Evolutionary conservation across 139 green algal species (phyloP).

Genomic region (Chlamydomonas sp.): DNA sequence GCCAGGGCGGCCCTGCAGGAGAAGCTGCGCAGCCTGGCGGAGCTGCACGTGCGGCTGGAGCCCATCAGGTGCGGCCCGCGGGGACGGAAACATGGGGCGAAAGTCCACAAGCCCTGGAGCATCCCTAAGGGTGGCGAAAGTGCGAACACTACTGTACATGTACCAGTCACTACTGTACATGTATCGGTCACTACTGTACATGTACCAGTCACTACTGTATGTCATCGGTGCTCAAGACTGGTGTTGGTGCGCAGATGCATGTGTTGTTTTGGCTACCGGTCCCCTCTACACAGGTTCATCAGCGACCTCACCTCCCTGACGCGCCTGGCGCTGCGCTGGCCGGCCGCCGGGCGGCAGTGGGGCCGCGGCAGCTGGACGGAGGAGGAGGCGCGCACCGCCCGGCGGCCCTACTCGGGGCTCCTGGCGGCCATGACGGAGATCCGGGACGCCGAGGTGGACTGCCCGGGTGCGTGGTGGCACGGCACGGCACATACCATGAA

Average conservation of each 20-base stretch:
- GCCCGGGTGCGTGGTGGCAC: not conserved
- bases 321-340: conserved; percentile 7
- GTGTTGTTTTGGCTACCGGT: not conserved
- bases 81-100: too few relatives aligned
- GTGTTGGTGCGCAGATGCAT: too few relatives aligned
- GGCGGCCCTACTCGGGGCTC: not conserved
- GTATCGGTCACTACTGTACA: too few relatives aligned
- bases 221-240: too few relatives aligned
- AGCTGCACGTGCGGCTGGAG: conserved; percentile 10
- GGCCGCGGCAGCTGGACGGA: not conserved
- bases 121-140: too few relatives aligned
- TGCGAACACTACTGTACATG: too few relatives aligned
- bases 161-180: too few relatives aligned
- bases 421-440: conserved; percentile 16
- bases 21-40: not conserved
- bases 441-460: conserved; percentile 11
- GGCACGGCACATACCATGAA: not conserved
- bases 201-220: too few relatives aligned
- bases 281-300: conserved; percentile 7
- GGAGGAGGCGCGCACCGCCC: not conserved
- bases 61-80: not conserved
- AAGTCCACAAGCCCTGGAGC: too few relatives aligned
- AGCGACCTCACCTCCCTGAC: conserved; percentile 5
- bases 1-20: not conserved
- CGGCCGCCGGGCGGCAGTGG: not conserved